Base-by-base conservation (phyloP, 164 flowering plant genomes). In the Sedum album region DNA sequence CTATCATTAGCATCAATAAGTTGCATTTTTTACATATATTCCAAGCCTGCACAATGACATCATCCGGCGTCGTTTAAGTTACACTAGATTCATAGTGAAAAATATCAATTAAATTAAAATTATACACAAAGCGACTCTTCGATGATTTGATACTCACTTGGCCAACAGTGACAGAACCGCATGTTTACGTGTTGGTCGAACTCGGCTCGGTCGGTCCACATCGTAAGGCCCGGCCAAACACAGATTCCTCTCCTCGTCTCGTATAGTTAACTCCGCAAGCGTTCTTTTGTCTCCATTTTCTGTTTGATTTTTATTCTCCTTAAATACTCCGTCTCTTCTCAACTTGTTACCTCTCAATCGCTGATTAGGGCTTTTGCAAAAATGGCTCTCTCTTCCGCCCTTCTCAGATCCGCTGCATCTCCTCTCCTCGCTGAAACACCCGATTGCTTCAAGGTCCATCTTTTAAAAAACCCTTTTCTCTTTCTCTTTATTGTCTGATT, bases 201-300 rank as follows among this genome's bases (percentile, higher is more conserved):
- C 48, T 17, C 46, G 15, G 15, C 46, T 41, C 48, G 48, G 1
- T 44, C 17, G 48, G 48, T 15, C 48, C 48, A 15, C 38, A 35
- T 7, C 38, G 5, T 7, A 35, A 44, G 14, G 46, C 11, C 46
- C 11, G 15, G 15, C 15, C 46, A 41, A 17, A 44, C 15, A 13
- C 48, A 44, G 48, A 44, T 44, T 44, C 48, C n/a, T n/a, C n/a
- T n/a, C n/a, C n/a, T n/a, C n/a, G n/a, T n/a, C 48, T 44, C 48
- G 48, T 44, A 44, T 44, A 17, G 48, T 11, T 44, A 13, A 13
- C 48, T 44, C 48, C 48, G 17, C 48, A 44, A 17, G 5, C n/a
- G 4, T 15, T 11, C 18, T 15, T 17, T 41, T 18, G 2, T 15
- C 46, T 48, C 53, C n/a, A 4, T 48, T 20, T n/a, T 20, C 25